Conservation (phyloP, 2,329 filamentous ascomycete genomes). For the Biscogniauxia mediterranea region DNA sequence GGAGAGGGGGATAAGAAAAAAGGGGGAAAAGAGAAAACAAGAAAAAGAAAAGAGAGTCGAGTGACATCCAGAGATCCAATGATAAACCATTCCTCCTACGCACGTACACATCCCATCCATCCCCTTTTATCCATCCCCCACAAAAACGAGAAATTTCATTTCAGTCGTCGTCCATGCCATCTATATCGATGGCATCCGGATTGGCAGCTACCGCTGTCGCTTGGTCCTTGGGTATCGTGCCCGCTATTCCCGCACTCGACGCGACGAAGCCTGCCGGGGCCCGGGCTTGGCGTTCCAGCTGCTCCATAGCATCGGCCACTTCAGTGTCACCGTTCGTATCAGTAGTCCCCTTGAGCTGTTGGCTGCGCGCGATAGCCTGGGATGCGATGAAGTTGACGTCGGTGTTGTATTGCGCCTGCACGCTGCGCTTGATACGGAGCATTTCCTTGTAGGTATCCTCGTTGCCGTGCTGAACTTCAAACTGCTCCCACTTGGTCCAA, state of each 20-base stretch:
- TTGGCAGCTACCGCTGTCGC: slow-evolving; percentile 58
- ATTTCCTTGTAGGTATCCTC: slow-evolving; percentile 99
- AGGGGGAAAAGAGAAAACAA: too few species aligned
- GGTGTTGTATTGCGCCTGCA: slow-evolving; percentile 97
- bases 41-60: too few species aligned
- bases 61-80: too few species aligned
- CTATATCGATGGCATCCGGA: slow-evolving; percentile 82
- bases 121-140: slow-evolving; percentile 9
- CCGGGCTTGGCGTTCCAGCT: slow-evolving; percentile 81
- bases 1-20: too few species aligned
- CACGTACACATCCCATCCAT: slow-evolving; percentile 1
- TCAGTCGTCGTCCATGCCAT: slow-evolving; percentile 63
- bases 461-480: slow-evolving; percentile 97
- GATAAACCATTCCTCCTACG: too few species aligned
- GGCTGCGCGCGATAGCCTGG: slow-evolving; percentile 82
- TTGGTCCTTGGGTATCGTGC: slow-evolving; percentile 48
- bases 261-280: slow-evolving; percentile 91
- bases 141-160: slow-evolving; percentile 11
- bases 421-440: slow-evolving; percentile 94
- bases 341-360: slow-evolving; percentile 50
- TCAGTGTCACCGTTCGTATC: slow-evolving; percentile 46
- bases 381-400: slow-evolving; percentile 98
- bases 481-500: slow-evolving; percentile 96
- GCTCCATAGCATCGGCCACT: slow-evolving; percentile 80
- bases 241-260: slow-evolving; percentile 71